These are phyloP conservation scores for Trichoderma afroharzianum DNA, from an alignment of 2,329 filamentous ascomycete genomes.

Conservation along the genomic window DNA sequence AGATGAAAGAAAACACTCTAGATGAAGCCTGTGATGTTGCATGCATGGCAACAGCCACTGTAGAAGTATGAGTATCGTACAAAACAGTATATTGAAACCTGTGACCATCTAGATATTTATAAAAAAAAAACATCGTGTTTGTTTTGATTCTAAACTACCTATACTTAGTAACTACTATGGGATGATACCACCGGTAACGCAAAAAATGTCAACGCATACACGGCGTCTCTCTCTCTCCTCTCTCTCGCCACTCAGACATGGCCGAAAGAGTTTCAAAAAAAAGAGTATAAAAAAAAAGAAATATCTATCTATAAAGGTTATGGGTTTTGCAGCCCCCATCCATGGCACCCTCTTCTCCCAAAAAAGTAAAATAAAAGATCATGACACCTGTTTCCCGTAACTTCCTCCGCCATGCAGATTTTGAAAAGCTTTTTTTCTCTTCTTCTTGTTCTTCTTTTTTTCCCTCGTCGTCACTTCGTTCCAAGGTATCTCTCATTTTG, in stretches of 20 bases:
- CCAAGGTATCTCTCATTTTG: constrained; percentile 10
- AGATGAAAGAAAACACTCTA: no score
- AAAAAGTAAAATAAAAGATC: neutral
- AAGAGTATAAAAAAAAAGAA: neutral
- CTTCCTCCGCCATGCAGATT: constrained; percentile 13
- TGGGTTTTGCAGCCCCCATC: constrained; percentile 1
- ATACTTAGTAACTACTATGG: constrained; percentile 9
- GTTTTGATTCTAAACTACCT: constrained; percentile 4
- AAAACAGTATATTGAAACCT: neutral
- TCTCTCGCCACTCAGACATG: neutral
- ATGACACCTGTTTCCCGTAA: constrained; percentile 5
- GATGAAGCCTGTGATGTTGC: neutral
- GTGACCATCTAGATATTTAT: neutral
- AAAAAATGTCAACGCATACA: neutral
- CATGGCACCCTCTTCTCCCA: neutral
- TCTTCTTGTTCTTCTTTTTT: neutral
- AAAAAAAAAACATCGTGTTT: neutral
- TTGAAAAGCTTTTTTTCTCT: neutral
- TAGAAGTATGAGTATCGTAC: neutral
- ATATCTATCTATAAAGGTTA: constrained; percentile 15
- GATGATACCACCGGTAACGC: neutral
- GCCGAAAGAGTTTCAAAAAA: neutral
- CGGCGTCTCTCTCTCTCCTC: neutral
- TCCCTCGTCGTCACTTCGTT: neutral
- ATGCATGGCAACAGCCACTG: neutral